Base-by-base conservation (phyloP, 805 yeast genomes). In the Teunomyces stri region DNA sequence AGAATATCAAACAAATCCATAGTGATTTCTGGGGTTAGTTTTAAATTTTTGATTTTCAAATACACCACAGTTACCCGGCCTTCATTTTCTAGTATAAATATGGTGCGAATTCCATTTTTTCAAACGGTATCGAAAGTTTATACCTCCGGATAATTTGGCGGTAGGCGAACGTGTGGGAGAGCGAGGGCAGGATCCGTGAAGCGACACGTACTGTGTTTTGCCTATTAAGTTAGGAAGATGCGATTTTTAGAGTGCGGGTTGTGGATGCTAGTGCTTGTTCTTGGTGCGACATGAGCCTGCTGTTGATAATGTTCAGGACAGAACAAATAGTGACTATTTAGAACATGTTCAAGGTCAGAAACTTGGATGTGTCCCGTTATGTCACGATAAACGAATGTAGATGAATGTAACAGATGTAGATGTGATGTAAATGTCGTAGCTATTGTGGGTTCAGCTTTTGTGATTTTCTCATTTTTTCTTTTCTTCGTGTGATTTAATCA, bases 361-460 rank as follows among this genome's bases (percentile, higher is more conserved):
- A 69, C 71, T 61, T 54, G 54, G 40, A 58, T 50, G 74, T 67
- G 60, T 72, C 77, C 77, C 77, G 77, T 72, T 69, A 70, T 59
- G 59, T 64, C 76, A 70, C 71, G 41, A 72, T 71, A 71, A 59
- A 16, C 10, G 7, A 13, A 13, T 9, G 34, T 31, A 31, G 34
- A n/a, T 7, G 3, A 3, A 9, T 12, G 13, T 5, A n/a, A 9
- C 6, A 13, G 34, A 9, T 13, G 34, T n/a, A 30, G n/a, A 7
- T 7, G 12, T 7, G 34, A 9, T 5, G 34, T 6, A 6, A 12
- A 31, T 12, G 34, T 13, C 15, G 4, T 13, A 1, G 11, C 5
- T 11, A n/a, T 6, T n/a, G 31, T 12, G 5, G n/a, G n/a, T n/a
- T n/a, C n/a, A n/a, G n/a, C n/a, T n/a, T n/a, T n/a, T 31, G 34